A percentile compares a stretch with the other conserved stretches of the same genome.
phyloP scores from a whole-genome alignment of 805 yeast species.

The Cyberlindnera mycetangii region DNA sequence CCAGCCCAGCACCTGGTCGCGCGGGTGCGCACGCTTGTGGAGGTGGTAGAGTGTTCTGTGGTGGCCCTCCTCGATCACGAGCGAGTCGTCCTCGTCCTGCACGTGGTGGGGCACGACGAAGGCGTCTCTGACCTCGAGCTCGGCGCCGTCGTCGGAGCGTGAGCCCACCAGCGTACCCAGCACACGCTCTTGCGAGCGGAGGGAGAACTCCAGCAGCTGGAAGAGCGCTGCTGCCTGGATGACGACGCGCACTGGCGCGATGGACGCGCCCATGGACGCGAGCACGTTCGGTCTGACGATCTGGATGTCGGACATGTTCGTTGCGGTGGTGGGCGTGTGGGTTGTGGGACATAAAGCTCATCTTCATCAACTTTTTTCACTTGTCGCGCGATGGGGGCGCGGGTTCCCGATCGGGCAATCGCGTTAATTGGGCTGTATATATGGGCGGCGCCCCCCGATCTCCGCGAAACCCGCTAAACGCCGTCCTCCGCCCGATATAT shows the following conservation, averaged over 20 bases:
- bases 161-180: slow-evolving; percentile 82
- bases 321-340: neutral
- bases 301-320: slow-evolving; percentile 26
- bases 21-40: slow-evolving; percentile 75
- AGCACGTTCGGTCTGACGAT: slow-evolving; percentile 29
- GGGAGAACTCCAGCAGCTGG: slow-evolving; percentile 69
- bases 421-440: neutral
- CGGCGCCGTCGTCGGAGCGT: slow-evolving; percentile 80
- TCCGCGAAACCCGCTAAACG: no score
- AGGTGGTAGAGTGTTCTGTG: slow-evolving; percentile 68
- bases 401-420: neutral
- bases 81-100: slow-evolving; percentile 65
- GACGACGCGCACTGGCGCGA: slow-evolving; percentile 47
- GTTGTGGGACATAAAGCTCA: neutral
- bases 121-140: slow-evolving; percentile 68
- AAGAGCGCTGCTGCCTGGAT: slow-evolving; percentile 71
- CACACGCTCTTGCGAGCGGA: slow-evolving; percentile 59
- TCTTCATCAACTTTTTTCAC: slow-evolving; percentile 1
- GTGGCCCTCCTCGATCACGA: slow-evolving; percentile 72
- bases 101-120: slow-evolving; percentile 73
- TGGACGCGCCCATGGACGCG: slow-evolving; percentile 27
- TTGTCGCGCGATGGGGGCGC: no score
- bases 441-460: no score
- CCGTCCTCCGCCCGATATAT: no score
- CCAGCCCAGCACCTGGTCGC: slow-evolving; percentile 82